phyloP scores from a whole-genome alignment of 2,329 filamentous ascomycete genomes.

The Chaetomiaceae sp. region DNA sequence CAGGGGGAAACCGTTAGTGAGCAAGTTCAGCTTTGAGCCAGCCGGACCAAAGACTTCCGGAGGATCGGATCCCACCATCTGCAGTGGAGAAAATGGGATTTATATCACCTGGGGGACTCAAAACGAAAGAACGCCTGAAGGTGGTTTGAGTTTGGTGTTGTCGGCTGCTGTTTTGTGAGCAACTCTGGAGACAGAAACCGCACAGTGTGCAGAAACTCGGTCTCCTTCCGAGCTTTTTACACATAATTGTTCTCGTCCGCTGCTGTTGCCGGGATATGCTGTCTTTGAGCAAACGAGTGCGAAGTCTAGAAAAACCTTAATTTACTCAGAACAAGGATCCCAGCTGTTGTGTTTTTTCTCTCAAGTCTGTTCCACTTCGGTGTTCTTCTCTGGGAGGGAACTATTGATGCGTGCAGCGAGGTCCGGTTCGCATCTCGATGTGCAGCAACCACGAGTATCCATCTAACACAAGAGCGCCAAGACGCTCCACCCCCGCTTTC shows the following conservation, averaged over 20 bases:
- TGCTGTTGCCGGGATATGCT: background rate
- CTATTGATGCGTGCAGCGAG: slow-evolving; percentile 3
- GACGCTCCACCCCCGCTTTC: background rate
- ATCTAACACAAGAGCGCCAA: background rate
- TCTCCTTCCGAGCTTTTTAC: background rate
- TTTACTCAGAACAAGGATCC: background rate
- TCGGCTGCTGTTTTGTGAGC: too few species aligned
- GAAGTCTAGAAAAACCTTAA: background rate
- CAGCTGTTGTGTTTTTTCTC: background rate
- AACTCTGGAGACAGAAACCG: too few species aligned
- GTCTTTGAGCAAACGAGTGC: too few species aligned
- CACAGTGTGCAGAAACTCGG: too few species aligned
- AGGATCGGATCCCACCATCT: too few species aligned
- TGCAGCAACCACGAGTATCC: slow-evolving; percentile 12
- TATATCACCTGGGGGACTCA: too few species aligned
- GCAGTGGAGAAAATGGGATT: too few species aligned
- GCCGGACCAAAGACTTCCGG: too few species aligned
- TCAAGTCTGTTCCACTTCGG: slow-evolving; percentile 1
- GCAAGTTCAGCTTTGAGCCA: too few species aligned
- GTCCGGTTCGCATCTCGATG: background rate
- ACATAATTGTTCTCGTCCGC: background rate
- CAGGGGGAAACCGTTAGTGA: too few species aligned
- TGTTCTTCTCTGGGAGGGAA: background rate
- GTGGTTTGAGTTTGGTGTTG: too few species aligned
- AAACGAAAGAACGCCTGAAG: too few species aligned